Evolutionary conservation across 202 grass and related monocot genomes (phyloP), one percentile per base, ranked within the genome.

Genomic region (Elaeis oleifera): DNA sequence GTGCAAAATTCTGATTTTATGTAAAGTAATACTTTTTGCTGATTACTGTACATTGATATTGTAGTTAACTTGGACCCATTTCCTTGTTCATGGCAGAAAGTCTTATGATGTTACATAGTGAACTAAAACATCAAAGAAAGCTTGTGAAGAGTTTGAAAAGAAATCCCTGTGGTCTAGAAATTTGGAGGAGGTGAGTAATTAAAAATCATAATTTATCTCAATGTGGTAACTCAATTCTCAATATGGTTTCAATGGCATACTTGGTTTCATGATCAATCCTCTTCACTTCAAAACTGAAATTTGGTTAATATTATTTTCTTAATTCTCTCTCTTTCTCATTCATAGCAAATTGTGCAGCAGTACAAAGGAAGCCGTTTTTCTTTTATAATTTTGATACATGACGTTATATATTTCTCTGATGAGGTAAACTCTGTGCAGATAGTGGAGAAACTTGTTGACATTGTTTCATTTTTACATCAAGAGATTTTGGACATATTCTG

Each of bases 371-470:
- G 27, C 3, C 15, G 64, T 50, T 59, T 16, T 58, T 64, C 66
- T 18, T n/a, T 5, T 54, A 29, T 31, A 31, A 31, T 52, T 59
- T 17, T 36, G 27, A 19, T 78, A 13, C 36, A 39, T 83, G 39
- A 85, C 3, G 49, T 22, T 51, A 44, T 2, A 48, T 67, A 64
- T 14, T 29, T 58, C 48, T 52, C 5, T 49, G 13, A 65, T 59
- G 17, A 60, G 18, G 36, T 9, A n/a, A 24, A 44, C 26, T 58
- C 13, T 65, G 51, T 83, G 16, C 76, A 97, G 92, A 65, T 97
- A 24, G 92, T 97, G 61, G 92, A 97, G 44, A 97, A 92, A 75
- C 92, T 97, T 75, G 92, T 92, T 36, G 88, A 97, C 8, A 72
- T 97, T 51, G 76, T 89, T 28, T 21, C 83, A 28, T 92, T 82